Evolutionary conservation across 192 early-diverging fungal genomes (phyloP), one percentile per base, ranked within the genome.

Genomic region (Entrophospora sp.): DNA sequence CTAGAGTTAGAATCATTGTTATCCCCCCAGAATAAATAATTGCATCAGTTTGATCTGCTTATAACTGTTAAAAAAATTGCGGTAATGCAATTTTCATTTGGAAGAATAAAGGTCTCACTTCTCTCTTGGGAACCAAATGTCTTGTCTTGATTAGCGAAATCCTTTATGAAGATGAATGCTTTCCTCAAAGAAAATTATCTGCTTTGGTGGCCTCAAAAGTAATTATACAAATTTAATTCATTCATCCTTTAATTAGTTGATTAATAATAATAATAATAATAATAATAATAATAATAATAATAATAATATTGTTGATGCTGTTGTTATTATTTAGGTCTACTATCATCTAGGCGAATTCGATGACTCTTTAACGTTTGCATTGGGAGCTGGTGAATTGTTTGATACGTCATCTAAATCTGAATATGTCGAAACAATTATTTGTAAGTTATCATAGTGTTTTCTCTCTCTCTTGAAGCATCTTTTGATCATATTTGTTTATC

Each of bases 201-300:
- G 94, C 95, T 16, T 78, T 99, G 40, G 91, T 99, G 1, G 95
- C 95, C 5, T 95, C 97, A 57, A 99, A 99, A 77, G 90, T 91
- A 77, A 16, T 12, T 36, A 18, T n/a, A 36, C 3, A 31, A 37
- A 31, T 30, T 49, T 14, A 66, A n/a, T n/a, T n/a, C n/a, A n/a
- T n/a, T n/a, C n/a, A n/a, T n/a, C n/a, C n/a, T n/a, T n/a, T n/a
- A n/a, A n/a, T n/a, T n/a, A n/a, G n/a, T n/a, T n/a, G n/a, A n/a
- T n/a, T n/a, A n/a, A n/a, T n/a, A n/a, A n/a, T n/a, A 32, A 28
- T 10, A 62, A 49, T 25, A 62, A n/a, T 22, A 13, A 12, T 12
- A 14, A 66, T 9, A 8, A 22, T 27, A 65, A 9, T 16, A 52
- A 28, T 30, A 25, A 14, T 53, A 31, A 53, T 28, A 18, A 8